Evolutionary conservation across 2,329 filamentous ascomycete genomes (phyloP), one percentile per base, ranked within the genome.

Genomic region (Ophiostoma piceae): DNA sequence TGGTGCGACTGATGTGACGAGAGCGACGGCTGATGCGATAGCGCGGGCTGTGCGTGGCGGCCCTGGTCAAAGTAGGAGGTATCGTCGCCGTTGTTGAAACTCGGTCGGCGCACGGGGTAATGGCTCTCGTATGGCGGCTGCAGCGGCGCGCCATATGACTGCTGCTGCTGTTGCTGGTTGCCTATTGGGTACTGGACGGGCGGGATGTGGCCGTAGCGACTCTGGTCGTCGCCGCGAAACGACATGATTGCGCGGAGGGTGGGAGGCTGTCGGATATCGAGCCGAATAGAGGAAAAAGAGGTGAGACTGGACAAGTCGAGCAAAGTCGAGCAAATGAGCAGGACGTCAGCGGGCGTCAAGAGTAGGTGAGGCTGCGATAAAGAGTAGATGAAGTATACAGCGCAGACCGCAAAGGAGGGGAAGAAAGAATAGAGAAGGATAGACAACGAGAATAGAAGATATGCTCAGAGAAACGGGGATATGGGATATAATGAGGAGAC

Each of bases 51-150:
- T 47, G 32, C 8, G 22, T 26, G 43, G 22, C 22, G 67, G 47
- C 77, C 75, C 68, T 76, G 77, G 68, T 79, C 76, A 74, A 85
- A 83, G 74, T 88, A 86, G 67, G 81, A 79, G 66, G 83, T 82
- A 77, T 94, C 91, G 78, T 95, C 92, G 73, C 90, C 91, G 74
- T 84, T 87, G 78, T 92, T 89, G 81, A 92, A 93, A 81, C 90
- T 94, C 67, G 87, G 85, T 73, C 87, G 85, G 74, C 90, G 84
- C 62, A 76, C 77, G 6, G 81, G 78, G 73, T 82, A 80, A 51
- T 76, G 71, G 66, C 78, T 76, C 71, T 80, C 78, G 39, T 73
- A 73, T 26, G 69, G 69, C 22, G 67, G 39, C n/a, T 69, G 68
- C 39, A 67, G 71, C 9, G 68, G 62, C 62, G 68, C 67, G 39